Evolutionary conservation across 2,329 filamentous ascomycete species (phyloP).

Genomic region (Escovopsis weberi): DNA sequence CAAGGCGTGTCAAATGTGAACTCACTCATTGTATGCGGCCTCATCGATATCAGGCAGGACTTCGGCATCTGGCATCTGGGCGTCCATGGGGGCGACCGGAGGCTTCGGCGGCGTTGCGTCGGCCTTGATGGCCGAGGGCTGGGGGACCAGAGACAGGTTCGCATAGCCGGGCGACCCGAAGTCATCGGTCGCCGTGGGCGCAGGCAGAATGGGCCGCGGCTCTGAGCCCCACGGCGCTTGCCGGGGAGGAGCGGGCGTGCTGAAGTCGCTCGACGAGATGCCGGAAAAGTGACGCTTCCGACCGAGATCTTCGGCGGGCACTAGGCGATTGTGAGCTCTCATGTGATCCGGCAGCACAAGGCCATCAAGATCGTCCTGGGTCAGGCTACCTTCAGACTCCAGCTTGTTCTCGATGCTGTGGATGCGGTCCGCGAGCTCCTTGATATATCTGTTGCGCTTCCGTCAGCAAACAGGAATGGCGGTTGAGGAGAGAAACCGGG

Average conservation of each 20-base stretch:
- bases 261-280: conserved; percentile 28
- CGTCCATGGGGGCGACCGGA: conserved; percentile 20
- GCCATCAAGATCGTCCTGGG: conserved; percentile 32
- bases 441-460: conserved; percentile 56
- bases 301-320: conserved; percentile 14
- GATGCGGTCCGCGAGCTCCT: conserved; percentile 75
- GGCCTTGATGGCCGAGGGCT: conserved; percentile 25
- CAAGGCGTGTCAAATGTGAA: too few species aligned
- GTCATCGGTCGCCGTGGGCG: conserved; percentile 19
- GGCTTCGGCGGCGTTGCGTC: conserved; percentile 21
- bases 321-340: conserved; percentile 15
- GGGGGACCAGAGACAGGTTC: conserved; percentile 30
- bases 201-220: conserved; percentile 28
- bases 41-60: conserved; percentile 27
- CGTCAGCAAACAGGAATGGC: neutral
- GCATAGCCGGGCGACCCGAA: conserved; percentile 19
- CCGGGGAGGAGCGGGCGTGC: conserved; percentile 26
- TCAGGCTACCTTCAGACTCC: conserved; percentile 31
- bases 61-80: conserved; percentile 18
- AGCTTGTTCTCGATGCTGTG: conserved; percentile 72
- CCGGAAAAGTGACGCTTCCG: conserved; percentile 35
- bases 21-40: conserved; percentile 31
- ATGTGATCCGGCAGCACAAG: conserved; percentile 21
- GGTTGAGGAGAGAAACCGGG: too few species aligned
- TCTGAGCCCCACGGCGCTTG: conserved; percentile 34